A percentile compares a stretch with the other conserved stretches of the same genome.
These are phyloP conservation scores for Pleurotus platypus DNA, from an alignment of 768 basidiomycete genomes.

Conservation along the genomic window DNA sequence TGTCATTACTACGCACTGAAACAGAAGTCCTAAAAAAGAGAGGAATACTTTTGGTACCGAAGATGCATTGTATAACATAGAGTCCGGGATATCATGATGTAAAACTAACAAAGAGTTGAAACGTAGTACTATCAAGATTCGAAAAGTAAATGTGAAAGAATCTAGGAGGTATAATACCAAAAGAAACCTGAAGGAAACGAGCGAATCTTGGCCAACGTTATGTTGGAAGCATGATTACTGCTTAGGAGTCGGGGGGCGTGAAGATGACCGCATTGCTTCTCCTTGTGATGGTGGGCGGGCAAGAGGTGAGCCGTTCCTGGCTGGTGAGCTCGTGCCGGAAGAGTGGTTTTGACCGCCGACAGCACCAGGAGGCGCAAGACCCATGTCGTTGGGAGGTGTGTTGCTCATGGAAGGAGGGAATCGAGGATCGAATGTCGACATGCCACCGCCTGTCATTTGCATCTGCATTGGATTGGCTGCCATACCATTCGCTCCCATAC, in stretches of 20 bases:
- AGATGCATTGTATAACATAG: background rate
- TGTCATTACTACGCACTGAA: background rate
- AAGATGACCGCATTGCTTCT: slow-evolving; percentile 17
- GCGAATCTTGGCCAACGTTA: background rate
- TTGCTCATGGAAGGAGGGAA: slow-evolving; percentile 38
- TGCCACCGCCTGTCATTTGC: slow-evolving; percentile 58
- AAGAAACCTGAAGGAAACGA: slow-evolving; percentile 11
- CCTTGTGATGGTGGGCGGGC: slow-evolving; percentile 27
- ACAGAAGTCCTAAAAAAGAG: slow-evolving; percentile 4
- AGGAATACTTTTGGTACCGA: too few species aligned
- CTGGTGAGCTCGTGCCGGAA: slow-evolving; percentile 50
- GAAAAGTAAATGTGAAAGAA: slow-evolving; percentile 2
- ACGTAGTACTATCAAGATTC: slow-evolving; percentile 4
- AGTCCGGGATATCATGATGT: background rate
- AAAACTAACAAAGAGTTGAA: slow-evolving; percentile 9
- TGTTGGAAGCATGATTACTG: slow-evolving; percentile 13
- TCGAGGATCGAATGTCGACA: slow-evolving; percentile 53
- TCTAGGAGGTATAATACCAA: background rate
- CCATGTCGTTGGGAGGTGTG: slow-evolving; percentile 24
- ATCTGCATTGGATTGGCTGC: slow-evolving; percentile 29
- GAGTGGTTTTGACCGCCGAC: slow-evolving; percentile 24
- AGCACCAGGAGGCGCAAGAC: slow-evolving; percentile 32
- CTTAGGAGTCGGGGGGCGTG: slow-evolving; percentile 36
- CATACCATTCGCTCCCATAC: slow-evolving; percentile 10
- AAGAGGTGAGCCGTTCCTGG: slow-evolving; percentile 51